Base-by-base conservation (phyloP, 371 early-diverging fungal species). In the Mucor mucedo region DNA sequence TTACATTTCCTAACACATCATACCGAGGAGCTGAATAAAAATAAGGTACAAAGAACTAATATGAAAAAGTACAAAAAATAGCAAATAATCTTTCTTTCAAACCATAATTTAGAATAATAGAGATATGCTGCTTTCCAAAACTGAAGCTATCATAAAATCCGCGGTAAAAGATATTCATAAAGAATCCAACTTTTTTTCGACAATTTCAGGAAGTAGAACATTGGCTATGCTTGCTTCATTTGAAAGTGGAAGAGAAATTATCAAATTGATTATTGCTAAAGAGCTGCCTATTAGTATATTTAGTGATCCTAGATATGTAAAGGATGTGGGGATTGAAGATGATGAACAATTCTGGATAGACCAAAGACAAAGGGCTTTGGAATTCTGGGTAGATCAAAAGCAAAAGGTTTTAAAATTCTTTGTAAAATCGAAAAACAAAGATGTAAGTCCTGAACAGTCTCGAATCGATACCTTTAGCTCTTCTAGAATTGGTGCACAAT, bases 151-250 rank as follows among this genome's bases (percentile, higher is more conserved):
- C 30, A 50, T 50, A 13, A 2, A 10, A 29, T 7, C 13, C 28
- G 16, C 50, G 2, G 10, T 50, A 14, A 30, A 32, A 3, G 11
- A 2, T 5, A 13, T 30, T 30, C 13, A 50, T 30, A 11, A 27
- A 1, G 33, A 52, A n/a, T 52, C 35, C 52, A 58, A 39, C 5
- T 63, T 50, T 38, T 63, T 63, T 44, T 39, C 64, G 2, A 63
- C 64, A n/a, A 44, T 58, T 13, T 28, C 64, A 5, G 64, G 64
- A 52, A 63, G 64, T 21, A 50, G 48, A 33, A 63, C 58, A 8
- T 32, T 63, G 0, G 57, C 64, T 1, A 63, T 58, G 58, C 57
- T 63, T 8, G 64, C 64, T 4, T 58, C 52, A 0, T 63, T 63
- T 10, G 9, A 47, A 44, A 4, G 8, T 42, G 64, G 64, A 8